Evolutionary conservation across 345 rosid species (phyloP).

Genomic region (Nephelium lappaceum): DNA sequence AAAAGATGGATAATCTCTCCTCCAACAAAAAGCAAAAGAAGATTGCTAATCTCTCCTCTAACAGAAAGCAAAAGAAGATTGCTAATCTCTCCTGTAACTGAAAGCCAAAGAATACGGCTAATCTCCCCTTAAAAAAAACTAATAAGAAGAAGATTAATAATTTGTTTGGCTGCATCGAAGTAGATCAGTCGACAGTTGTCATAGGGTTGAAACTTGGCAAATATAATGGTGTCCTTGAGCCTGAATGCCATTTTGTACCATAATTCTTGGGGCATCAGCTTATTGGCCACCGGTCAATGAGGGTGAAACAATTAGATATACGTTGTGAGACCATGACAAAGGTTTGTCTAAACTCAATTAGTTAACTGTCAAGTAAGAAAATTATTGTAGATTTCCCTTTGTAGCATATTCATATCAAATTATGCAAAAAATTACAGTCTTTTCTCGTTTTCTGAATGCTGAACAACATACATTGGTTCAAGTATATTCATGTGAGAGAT

Average conservation of each 20-base stretch:
- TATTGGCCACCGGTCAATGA: constrained; percentile 55
- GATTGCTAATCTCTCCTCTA: too few relatives aligned
- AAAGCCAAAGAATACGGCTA: too few relatives aligned
- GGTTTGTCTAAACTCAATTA: constrained; percentile 34
- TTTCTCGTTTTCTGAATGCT: background rate
- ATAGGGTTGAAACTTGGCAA: constrained; percentile 59
- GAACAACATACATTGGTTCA: background rate
- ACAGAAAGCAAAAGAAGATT: constrained; percentile 58
- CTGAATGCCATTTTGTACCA: constrained; percentile 68
- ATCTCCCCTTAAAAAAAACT: too few relatives aligned
- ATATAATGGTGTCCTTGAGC: constrained; percentile 60
- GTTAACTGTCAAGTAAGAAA: background rate
- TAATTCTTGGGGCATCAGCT: constrained; percentile 58
- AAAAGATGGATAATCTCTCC: too few relatives aligned
- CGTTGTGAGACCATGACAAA: constrained; percentile 71
- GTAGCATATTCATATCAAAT: background rate
- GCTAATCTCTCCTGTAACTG: too few relatives aligned
- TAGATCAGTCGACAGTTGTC: constrained; percentile 61
- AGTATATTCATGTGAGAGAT: background rate
- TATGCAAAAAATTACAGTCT: background rate
- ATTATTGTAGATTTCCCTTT: background rate
- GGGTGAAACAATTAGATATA: constrained; percentile 65
- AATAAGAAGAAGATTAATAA: too few relatives aligned
- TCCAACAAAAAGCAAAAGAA: too few relatives aligned
- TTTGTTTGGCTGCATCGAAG: constrained; percentile 50